Evolutionary conservation across 2,329 filamentous ascomycete genomes (phyloP).

Genomic region (Pseudogymnoascus destructans): DNA sequence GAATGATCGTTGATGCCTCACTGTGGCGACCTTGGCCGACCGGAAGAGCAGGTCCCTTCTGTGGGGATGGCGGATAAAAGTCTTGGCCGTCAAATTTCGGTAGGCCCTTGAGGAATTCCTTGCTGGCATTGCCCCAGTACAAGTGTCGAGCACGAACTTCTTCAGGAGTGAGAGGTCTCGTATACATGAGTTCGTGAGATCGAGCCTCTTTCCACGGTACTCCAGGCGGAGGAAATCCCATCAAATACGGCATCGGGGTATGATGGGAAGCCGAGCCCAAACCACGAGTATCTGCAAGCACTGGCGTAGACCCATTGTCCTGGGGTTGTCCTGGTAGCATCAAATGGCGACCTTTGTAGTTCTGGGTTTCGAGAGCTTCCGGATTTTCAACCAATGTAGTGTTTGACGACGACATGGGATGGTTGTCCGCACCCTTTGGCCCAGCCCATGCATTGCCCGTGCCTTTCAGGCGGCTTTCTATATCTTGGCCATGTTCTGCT

Average conservation of each 20-base stretch:
- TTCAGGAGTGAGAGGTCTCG: conserved; percentile 42
- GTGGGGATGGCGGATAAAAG: conserved; percentile 46
- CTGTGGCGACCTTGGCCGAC: conserved; percentile 6
- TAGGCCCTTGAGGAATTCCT: conserved; percentile 37
- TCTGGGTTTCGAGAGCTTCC: background rate
- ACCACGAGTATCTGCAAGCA: background rate
- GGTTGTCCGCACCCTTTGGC: background rate
- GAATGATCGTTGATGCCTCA: conserved; percentile 9
- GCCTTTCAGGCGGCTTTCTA: background rate
- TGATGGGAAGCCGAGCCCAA: background rate
- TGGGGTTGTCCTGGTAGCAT: background rate
- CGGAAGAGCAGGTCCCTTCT: conserved; percentile 26
- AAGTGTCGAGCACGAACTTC: conserved; percentile 45
- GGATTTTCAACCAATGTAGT: background rate
- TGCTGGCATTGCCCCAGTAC: conserved; percentile 47
- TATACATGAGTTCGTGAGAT: conserved; percentile 40
- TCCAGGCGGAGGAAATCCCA: conserved; percentile 6
- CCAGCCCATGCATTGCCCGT: background rate
- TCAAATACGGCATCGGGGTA: conserved; percentile 8
- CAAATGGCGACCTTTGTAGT: background rate
- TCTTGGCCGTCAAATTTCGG: conserved; percentile 54
- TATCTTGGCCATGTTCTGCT: background rate
- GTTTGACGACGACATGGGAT: background rate
- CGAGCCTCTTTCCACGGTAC: conserved; percentile 27
- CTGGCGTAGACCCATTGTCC: background rate